Base-by-base conservation (phyloP, 2,329 filamentous ascomycete species). In the Ophiosphaerella narmari region DNA sequence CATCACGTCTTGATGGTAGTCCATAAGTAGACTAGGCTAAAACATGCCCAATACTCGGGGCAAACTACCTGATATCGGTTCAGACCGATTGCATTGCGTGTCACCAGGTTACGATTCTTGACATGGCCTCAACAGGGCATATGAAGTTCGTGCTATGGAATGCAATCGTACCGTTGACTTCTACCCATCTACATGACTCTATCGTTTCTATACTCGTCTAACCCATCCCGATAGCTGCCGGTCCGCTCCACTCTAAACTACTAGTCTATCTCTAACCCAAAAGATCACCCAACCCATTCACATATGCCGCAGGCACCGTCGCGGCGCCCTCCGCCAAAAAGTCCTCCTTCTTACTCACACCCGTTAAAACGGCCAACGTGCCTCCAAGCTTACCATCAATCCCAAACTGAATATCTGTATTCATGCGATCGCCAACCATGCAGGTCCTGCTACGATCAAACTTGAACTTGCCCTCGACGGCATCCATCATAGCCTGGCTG, bases 401-500 rank as follows among this genome's bases (percentile, higher is more conserved):
- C 3, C 94, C 94, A 71, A 99, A 99, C 71, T 89, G 86, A 71
- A 99, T 97, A 75, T 99, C 94, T 0, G 94, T 99, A 72, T 97
- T 90, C 57, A 96, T 78, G 26, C 94, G 82, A 73, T 99, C 94
- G 6, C 94, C 94, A 37, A 99, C 84, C 94, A 99, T 99, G 75
- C 94, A 97, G 1, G 94, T 90, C 62, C 86, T 86, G 52, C 81
- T 84, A 33, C 92, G 84, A 72, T 97, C 87, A 46, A 99, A 88
- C 60, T 89, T 82, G 74, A 97, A 97, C 75, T 96, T 96, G 50
- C 93, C 93, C 78, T 97, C 93, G 49, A 99, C 89, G 3, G 94
- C 91, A 73, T 97, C 93, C 93, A 99, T 96, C 94, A 99, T 99
- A 4, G 93, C 93, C 78, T 96, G 91, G 71, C 91, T 96, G 3